Evolutionary conservation across 208 protist genomes (phyloP), one percentile per base, ranked within the genome.

Genomic region (Angomonas ambiguus): DNA sequence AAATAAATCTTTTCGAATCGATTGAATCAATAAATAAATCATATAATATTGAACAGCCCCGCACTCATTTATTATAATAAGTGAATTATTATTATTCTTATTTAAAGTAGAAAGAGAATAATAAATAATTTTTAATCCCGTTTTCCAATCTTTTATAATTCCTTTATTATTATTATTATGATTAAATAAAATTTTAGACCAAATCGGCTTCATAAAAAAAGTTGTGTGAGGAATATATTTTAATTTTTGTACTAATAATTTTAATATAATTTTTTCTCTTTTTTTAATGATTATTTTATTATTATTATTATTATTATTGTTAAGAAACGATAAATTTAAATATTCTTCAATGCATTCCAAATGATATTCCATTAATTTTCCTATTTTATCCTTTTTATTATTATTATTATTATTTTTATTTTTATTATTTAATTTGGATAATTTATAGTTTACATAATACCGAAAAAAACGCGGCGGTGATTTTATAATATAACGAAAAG

Each of bases 291-390:
- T 45, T 45, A 45, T 45, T n/a, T 45, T 45, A n/a, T 45, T 45
- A 45, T 45, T 45, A 45, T 45, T 45, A n/a, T 45, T 45, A 45
- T 45, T 45, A n/a, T 45, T 8, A n/a, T 45, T 8, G 38, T n/a
- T 45, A 45, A 45, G 38, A 45, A 45, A 45, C n/a, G n/a, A n/a
- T n/a, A n/a, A 45, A n/a, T 45, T 45, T 45, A 45, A 45, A 45
- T n/a, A 45, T 16, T 45, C 11, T 45, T 45, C 38, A 16, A 45
- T 45, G 8, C 16, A 16, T n/a, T 45, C 16, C 16, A 45, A 45
- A 45, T 45, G 38, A 45, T n/a, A 45, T 16, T 8, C 8, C 8
- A 45, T 45, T 45, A n/a, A 8, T n/a, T 16, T 45, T 8, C 38
- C 38, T n/a, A 45, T 45, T 45, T 45, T 45, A 45, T 45, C 16